Evolutionary conservation across 2,329 filamentous ascomycete species (phyloP).

Genomic region (Diaporthe eres): DNA sequence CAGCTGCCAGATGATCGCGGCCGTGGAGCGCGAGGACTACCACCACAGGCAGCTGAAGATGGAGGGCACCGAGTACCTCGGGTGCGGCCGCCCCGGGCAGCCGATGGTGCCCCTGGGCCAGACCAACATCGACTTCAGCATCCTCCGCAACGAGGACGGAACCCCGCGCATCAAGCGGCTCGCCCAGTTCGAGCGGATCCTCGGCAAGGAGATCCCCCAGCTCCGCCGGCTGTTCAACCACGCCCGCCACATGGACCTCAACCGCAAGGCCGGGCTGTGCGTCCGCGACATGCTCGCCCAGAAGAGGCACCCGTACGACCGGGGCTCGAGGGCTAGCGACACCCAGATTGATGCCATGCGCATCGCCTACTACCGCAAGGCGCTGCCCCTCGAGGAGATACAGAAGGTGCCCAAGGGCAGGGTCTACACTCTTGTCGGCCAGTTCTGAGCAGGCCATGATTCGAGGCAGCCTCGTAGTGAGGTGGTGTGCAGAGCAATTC

Average conservation of each 20-base stretch:
- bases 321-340: too few species aligned
- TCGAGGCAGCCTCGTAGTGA: too few species aligned
- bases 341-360: background rate
- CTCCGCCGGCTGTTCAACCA: background rate
- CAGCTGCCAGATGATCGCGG: conserved; percentile 9
- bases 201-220: background rate
- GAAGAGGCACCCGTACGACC: conserved; percentile 15
- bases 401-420: conserved; percentile 11
- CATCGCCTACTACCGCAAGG: conserved; percentile 5
- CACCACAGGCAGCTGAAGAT: conserved; percentile 18
- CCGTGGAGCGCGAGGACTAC: conserved; percentile 5
- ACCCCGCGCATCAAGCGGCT: background rate
- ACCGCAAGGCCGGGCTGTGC: background rate
- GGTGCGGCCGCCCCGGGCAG: background rate
- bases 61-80: conserved; percentile 11
- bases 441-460: background rate
- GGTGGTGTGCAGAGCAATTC: background rate
- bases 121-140: conserved; percentile 34
- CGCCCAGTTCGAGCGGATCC: conserved; percentile 9
- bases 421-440: background rate
- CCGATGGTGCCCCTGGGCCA: background rate
- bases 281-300: background rate
- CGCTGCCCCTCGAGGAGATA: conserved; percentile 24
- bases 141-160: background rate
- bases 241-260: conserved; percentile 3